Percentiles rank a stretch among this genome's conserved stretches.
phyloP scores from a whole-genome alignment of 768 basidiomycete species.

The Russula abietina region DNA sequence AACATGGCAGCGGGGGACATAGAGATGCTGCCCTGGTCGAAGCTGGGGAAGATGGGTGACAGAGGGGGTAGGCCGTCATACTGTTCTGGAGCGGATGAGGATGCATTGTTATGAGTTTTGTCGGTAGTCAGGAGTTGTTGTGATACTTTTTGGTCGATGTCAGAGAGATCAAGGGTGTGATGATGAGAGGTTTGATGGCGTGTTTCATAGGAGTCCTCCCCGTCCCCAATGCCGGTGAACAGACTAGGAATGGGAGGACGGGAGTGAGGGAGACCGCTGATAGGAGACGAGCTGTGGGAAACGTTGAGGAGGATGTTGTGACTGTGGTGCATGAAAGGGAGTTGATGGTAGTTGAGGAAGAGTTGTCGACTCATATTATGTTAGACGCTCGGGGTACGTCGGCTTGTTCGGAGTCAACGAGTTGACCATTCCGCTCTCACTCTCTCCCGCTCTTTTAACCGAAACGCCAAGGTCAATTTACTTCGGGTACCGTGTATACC shows the following conservation, averaged over 20 bases:
- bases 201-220: neutral
- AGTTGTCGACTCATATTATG: neutral
- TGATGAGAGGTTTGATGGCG: neutral
- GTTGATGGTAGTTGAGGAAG: neutral
- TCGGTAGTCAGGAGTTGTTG: slow-evolving; percentile 11
- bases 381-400: neutral
- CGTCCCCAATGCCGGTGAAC: neutral
- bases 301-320: neutral
- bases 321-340: slow-evolving; percentile 14
- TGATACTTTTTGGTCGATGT: slow-evolving; percentile 22
- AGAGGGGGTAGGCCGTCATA: slow-evolving; percentile 12
- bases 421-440: neutral
- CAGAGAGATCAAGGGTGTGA: neutral
- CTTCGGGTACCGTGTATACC: too few relatives aligned
- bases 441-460: neutral
- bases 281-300: neutral
- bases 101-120: neutral
- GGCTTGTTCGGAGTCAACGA: neutral
- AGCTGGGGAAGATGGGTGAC: slow-evolving; percentile 15
- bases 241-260: slow-evolving; percentile 11
- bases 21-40: slow-evolving; percentile 23
- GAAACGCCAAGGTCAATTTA: too few relatives aligned
- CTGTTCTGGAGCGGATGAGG: slow-evolving; percentile 23
- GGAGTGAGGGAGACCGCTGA: neutral
- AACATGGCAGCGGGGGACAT: slow-evolving; percentile 72